Evolutionary conservation across 495 filamentous ascomycete species (phyloP), one percentile per base, ranked within the genome.

Genomic region (Eremomyces bilateralis): DNA sequence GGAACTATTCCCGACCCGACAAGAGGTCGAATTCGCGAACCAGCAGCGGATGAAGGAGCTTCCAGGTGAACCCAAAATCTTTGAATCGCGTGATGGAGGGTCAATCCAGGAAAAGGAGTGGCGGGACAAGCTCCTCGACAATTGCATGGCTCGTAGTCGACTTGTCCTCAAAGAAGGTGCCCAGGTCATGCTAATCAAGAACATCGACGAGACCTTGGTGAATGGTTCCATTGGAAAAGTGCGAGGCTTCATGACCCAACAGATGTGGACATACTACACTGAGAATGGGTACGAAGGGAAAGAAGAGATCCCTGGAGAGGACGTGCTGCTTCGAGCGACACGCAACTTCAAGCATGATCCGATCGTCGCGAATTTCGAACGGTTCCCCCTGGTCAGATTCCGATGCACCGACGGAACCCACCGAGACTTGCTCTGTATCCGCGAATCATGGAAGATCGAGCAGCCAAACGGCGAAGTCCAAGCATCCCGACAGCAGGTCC

Each of bases 151-250:
- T 0, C 82, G 88, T 3, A 63, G 63, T 20, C 41, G 47, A 0
- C 67, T 95, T 13, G 65, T 73, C 30, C 60, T 97, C 29, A 95
- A 93, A 54, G 79, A 85, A 44, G 81, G 81, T 13, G 74, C 83
- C 0, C 90, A 95, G 49, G 90, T 97, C 19, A 95, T 97, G 88
- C 57, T 97, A n/a, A 93, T 95, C 63, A 97, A 97, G 49, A 97
- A 97, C 47, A 73, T 93, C 60, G 88, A 97, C 52, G 85, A 93
- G 2, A 68, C 64, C 0, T 68, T 95, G 1, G 88, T 95, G 37
- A 97, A 97, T 42, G 88, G 88, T 3, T 90, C 88, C 0, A 65
- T 95, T 24, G 88, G 88, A 1, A 77, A 71, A 32, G 75, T 97
- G 2, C 54, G 77, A 3, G 73, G 62, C 2, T 95, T 97, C 54